These are phyloP conservation scores for Vitis hybrid DNA, from an alignment of 177 flowering plant species.

Conservation along the genomic window DNA sequence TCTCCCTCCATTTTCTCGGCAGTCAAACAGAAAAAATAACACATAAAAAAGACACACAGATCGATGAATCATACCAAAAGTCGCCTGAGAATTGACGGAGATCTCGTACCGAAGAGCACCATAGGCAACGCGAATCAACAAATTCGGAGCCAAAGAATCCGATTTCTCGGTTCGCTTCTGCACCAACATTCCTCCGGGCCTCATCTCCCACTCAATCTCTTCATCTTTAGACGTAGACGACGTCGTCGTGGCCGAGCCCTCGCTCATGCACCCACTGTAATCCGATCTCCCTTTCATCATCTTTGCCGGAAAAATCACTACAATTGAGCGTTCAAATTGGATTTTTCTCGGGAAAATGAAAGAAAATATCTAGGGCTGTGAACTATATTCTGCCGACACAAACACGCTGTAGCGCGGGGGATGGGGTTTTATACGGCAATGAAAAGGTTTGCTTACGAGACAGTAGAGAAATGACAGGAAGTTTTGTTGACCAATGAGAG, in stretches of 20 bases:
- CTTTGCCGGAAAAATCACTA: background rate
- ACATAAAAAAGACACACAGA: background rate
- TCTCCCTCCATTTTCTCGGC: constrained; percentile 6
- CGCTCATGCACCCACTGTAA: constrained; percentile 16
- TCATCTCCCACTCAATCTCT: constrained; percentile 56
- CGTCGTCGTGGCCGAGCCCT: constrained; percentile 18
- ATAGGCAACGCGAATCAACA: constrained; percentile 35
- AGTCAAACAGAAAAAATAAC: constrained; percentile 10
- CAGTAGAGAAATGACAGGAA: constrained; percentile 1
- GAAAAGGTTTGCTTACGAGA: background rate
- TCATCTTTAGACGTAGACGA: constrained; percentile 20
- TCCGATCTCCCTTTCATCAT: constrained; percentile 33
- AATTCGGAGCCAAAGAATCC: constrained; percentile 24
- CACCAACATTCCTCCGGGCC: constrained; percentile 82
- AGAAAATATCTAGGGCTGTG: constrained; percentile 3
- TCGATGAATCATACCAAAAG: constrained; percentile 51
- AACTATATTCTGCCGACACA: constrained; percentile 26
- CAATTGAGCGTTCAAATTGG: no score
- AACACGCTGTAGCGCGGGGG: constrained; percentile 1
- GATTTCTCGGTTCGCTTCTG: constrained; percentile 40
- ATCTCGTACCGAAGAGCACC: constrained; percentile 54
- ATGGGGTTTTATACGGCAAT: constrained; percentile 1
- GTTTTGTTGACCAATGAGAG: constrained; percentile 13
- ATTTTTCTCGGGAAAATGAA: constrained; percentile 13
- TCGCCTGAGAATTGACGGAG: constrained; percentile 52